Base-by-base conservation (phyloP, 2,329 filamentous ascomycete genomes). In the Penicillium occitanis region DNA sequence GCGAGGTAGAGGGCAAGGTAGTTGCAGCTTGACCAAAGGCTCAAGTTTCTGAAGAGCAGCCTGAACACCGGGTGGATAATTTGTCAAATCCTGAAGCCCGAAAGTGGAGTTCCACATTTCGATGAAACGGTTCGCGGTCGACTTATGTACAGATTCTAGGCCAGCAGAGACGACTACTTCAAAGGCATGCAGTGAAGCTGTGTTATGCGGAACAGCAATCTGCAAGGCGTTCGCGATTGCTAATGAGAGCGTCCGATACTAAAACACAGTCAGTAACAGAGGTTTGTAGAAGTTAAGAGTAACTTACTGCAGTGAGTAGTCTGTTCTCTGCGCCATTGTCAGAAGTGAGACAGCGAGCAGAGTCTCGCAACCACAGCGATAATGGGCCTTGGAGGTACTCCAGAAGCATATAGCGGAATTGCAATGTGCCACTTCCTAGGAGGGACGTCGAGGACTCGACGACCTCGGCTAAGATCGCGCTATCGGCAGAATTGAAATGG, bases 61-160 rank as follows among this genome's bases (percentile, higher is more conserved):
- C 70, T 88, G 87, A 5, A 97, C 81, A 35, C 80, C 81, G 11
- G 84, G 77, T 0, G 92, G 90, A 75, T 91, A 94, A 28, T 86
- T 78, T 1, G 92, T 73, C 5, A 79, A 78, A 3, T 86, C 81
- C 46, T 86, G 83, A 17, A 84, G 79, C 22, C 88, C 88, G 72
- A 92, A 92, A 0, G 88, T 85, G 0, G 78, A 74, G 70, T 93
- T 93, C 92, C 92, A 97, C 68, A 85, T 82, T 17, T 77, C 73
- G 30, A 88, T 81, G 1, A 87, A 84, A 2, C 73, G 73, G 55
- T 85, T 85, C 11, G 83, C 81, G 10, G 85, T 81, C 3, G 74
- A 76, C 57, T 78, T 80, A 68, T 85, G 82, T 5, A 79, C 79
- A 53, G 85, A 88, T 25, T 80, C 74, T 33, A 89, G 81, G 1